Percentiles rank a stretch among this genome's conserved stretches.
Evolutionary conservation across 306 rosid species (phyloP).

Genomic region (Dryas alaskensis): DNA sequence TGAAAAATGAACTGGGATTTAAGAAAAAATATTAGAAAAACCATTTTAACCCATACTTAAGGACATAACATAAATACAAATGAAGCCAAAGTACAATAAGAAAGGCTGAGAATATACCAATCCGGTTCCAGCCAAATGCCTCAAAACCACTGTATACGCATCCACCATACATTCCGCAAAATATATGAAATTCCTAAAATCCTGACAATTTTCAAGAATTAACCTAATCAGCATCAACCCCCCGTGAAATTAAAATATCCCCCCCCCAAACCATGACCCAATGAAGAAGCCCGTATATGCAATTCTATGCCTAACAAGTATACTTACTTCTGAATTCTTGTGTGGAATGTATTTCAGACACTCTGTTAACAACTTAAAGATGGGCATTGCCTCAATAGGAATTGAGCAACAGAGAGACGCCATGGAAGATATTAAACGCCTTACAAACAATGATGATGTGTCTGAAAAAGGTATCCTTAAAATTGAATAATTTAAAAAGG

Average conservation of each 20-base stretch:
- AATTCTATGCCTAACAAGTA: constrained; percentile 21
- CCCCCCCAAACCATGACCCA: no score
- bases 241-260: no score
- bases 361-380: constrained; percentile 58
- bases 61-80: no score
- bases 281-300: constrained; percentile 9
- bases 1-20: constrained; percentile 11
- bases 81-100: neutral
- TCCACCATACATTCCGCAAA: constrained; percentile 60
- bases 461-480: constrained; percentile 52
- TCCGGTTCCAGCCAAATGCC: constrained; percentile 51
- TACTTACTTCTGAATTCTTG: constrained; percentile 63
- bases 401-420: constrained; percentile 67
- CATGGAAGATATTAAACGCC: constrained; percentile 58
- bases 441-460: constrained; percentile 46
- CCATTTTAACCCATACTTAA: no score
- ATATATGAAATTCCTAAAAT: constrained; percentile 52
- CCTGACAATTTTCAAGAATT: constrained; percentile 43
- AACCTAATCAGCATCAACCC: constrained; percentile 4
- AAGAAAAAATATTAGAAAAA: no score
- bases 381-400: constrained; percentile 61
- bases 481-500: constrained; percentile 57
- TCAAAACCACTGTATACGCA: constrained; percentile 61
- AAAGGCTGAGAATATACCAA: constrained; percentile 44
- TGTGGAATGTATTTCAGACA: constrained; percentile 53